Evolutionary conservation across 306 rosid species (phyloP).

Genomic region (Notholithocarpus densiflorus): DNA sequence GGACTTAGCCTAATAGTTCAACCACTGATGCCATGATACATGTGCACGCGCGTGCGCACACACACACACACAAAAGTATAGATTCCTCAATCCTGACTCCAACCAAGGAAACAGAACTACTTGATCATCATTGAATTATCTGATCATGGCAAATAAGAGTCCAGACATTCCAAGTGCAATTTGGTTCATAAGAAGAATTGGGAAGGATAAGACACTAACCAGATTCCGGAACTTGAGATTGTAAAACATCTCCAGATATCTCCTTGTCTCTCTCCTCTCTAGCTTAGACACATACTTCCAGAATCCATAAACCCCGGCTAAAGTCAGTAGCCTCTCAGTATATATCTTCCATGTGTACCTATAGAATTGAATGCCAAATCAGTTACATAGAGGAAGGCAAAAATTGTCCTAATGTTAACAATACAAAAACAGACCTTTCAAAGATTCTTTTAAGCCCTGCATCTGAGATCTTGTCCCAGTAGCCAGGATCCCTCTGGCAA

Average conservation of each 20-base stretch:
- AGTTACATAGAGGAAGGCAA: neutral
- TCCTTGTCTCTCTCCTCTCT: conserved; percentile 78
- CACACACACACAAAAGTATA: too few species aligned
- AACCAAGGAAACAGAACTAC: too few species aligned
- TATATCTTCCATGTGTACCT: conserved; percentile 97
- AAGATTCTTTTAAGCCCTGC: conserved; percentile 78
- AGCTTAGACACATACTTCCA: conserved; percentile 94
- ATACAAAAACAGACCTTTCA: conserved; percentile 49
- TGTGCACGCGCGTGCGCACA: too few species aligned
- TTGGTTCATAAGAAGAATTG: too few species aligned
- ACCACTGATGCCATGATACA: too few species aligned
- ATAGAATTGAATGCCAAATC: neutral
- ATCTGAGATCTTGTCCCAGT: conserved; percentile 74
- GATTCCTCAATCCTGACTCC: too few species aligned
- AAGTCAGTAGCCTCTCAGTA: conserved; percentile 83
- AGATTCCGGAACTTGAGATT: conserved; percentile 84
- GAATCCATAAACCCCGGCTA: conserved; percentile 90
- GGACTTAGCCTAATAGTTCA: too few species aligned
- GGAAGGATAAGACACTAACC: conserved; percentile 46
- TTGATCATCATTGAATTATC: neutral
- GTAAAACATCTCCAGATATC: conserved; percentile 96
- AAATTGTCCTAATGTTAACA: conserved; percentile 6
- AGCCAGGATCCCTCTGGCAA: conserved; percentile 59
- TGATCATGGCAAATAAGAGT: neutral
- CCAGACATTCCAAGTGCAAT: too few species aligned